Evolutionary conservation across 1,284 basidiomycete species (phyloP).

Genomic region (Heterobasidion occidentale): DNA sequence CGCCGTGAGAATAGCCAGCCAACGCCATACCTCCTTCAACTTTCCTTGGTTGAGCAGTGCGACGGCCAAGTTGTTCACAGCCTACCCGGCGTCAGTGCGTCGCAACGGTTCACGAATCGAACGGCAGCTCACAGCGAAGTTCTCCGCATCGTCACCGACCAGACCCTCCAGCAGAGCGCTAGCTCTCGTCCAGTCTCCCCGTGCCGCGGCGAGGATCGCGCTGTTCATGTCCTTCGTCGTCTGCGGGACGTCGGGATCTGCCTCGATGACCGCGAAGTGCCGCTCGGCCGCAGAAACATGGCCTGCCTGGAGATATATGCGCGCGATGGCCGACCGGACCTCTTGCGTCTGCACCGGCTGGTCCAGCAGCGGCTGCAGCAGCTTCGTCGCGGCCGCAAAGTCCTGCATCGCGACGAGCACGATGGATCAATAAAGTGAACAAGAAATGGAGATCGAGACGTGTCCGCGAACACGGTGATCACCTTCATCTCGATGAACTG

Average conservation of each 20-base stretch:
- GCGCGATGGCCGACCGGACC: conserved; percentile 56
- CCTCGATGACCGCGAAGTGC: conserved; percentile 44
- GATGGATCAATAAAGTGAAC: background rate
- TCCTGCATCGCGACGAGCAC: conserved; percentile 38
- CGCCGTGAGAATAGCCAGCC: background rate
- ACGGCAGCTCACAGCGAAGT: conserved; percentile 45
- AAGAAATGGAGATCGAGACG: background rate
- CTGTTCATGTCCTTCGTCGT: conserved; percentile 49
- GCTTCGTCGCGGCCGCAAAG: conserved; percentile 51
- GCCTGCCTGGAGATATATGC: conserved; percentile 70
- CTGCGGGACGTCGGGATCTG: conserved; percentile 32
- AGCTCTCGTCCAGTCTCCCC: conserved; percentile 61
- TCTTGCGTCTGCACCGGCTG: conserved; percentile 38
- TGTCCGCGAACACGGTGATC: conserved; percentile 11
- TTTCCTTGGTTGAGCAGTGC: conserved; percentile 60
- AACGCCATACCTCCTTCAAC: conserved; percentile 49
- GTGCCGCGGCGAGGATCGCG: conserved; percentile 53
- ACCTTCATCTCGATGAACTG: conserved; percentile 54
- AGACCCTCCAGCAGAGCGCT: conserved; percentile 34
- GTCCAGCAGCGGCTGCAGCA: conserved; percentile 55
- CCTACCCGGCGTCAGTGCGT: conserved; percentile 29
- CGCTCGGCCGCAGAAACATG: conserved; percentile 45
- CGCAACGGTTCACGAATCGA: background rate
- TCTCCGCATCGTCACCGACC: conserved; percentile 42
- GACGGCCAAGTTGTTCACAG: conserved; percentile 73